phyloP scores from a whole-genome alignment of 495 filamentous ascomycete genomes.

The Talaromyces adpressus region DNA sequence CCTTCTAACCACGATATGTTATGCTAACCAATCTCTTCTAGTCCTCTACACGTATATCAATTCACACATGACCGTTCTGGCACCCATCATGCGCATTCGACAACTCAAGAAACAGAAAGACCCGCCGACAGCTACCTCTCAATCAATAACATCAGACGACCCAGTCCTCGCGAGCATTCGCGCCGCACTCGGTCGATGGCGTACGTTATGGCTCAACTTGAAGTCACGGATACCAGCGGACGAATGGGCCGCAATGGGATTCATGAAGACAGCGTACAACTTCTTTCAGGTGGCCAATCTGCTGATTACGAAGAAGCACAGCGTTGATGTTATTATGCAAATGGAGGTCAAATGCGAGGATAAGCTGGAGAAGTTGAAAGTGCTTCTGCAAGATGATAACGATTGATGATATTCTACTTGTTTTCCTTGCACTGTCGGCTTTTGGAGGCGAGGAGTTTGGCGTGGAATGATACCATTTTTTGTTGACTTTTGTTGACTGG shows the following conservation, averaged over 20 bases:
- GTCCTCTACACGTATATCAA: slow-evolving; percentile 40
- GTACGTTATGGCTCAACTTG: slow-evolving; percentile 28
- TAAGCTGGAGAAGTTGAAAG: slow-evolving; percentile 38
- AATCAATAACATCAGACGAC: slow-evolving; percentile 23
- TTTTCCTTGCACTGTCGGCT: background rate
- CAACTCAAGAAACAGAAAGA: slow-evolving; percentile 1
- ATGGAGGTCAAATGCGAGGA: slow-evolving; percentile 45
- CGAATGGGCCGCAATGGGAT: slow-evolving; percentile 39
- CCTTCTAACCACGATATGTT: background rate
- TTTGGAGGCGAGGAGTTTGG: background rate
- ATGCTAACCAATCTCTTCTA: slow-evolving; percentile 4
- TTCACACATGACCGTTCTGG: slow-evolving; percentile 36
- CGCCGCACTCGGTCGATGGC: slow-evolving; percentile 31
- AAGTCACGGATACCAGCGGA: slow-evolving; percentile 24
- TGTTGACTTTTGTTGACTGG: background rate
- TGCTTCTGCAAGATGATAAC: slow-evolving; percentile 34
- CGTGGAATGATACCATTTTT: background rate
- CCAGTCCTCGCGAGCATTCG: slow-evolving; percentile 25
- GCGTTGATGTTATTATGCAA: slow-evolving; percentile 38
- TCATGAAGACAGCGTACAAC: slow-evolving; percentile 39
- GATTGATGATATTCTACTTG: slow-evolving; percentile 13
- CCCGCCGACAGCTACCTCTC: slow-evolving; percentile 21
- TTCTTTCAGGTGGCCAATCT: slow-evolving; percentile 41
- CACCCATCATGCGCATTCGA: slow-evolving; percentile 18
- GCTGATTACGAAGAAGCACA: slow-evolving; percentile 40